Conservation (phyloP, 495 filamentous ascomycete genomes). For the Lasiosphaeria hispida region DNA sequence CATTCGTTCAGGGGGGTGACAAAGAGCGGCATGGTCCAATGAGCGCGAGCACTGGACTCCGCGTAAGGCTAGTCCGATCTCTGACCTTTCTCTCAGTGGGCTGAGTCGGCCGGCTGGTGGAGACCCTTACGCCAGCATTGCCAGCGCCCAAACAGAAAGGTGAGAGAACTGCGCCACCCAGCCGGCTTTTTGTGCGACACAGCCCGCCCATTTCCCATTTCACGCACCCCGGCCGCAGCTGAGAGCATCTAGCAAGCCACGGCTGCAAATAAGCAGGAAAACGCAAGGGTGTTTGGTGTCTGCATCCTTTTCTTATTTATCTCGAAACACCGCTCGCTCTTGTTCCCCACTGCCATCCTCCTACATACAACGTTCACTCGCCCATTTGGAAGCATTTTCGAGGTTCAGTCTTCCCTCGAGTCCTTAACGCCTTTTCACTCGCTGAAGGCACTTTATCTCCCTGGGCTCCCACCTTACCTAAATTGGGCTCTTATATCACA, state of each 20-base stretch:
- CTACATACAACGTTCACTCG: neutral
- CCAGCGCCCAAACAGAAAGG: no score
- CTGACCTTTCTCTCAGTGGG: neutral
- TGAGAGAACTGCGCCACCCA: constrained; percentile 13
- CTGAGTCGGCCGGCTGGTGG: constrained; percentile 3
- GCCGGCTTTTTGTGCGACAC: constrained; percentile 4
- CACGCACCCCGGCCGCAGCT: neutral
- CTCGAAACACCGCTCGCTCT: constrained; percentile 5
- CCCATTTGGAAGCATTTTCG: neutral
- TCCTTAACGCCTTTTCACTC: constrained; percentile 7
- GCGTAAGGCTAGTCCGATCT: no score
- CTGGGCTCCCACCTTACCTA: no score
- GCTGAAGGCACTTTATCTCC: constrained; percentile 5
- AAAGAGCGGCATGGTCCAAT: no score
- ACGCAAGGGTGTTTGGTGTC: constrained; percentile 2
- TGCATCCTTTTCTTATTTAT: constrained; percentile 12
- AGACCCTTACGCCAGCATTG: neutral
- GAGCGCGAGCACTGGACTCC: no score
- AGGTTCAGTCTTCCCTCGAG: neutral
- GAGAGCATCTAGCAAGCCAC: neutral
- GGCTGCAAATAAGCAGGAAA: neutral
- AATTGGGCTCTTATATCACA: neutral
- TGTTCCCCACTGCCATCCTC: neutral
- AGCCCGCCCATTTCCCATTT: neutral
- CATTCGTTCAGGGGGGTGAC: no score